Conservation (phyloP, 2,329 filamentous ascomycete genomes). For the Aspergillus fischeri region DNA sequence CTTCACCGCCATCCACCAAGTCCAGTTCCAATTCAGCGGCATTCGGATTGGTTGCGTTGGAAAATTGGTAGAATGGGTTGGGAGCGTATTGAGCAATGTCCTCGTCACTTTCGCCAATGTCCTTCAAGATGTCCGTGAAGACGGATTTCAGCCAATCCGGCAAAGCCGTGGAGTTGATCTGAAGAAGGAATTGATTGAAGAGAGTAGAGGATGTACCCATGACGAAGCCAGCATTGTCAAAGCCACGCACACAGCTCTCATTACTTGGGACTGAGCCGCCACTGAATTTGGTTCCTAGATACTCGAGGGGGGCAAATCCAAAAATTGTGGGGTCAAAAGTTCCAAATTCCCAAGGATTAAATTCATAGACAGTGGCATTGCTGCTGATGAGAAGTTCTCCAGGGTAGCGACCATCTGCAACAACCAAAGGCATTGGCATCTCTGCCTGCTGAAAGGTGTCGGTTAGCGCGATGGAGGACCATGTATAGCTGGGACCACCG, state of each 20-base stretch:
- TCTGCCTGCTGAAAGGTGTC: conserved; percentile 56
- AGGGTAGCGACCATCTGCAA: conserved; percentile 62
- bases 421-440: conserved; percentile 66
- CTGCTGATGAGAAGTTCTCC: conserved; percentile 56
- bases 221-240: conserved; percentile 75
- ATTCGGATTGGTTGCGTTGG: conserved; percentile 56
- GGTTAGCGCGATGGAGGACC: conserved; percentile 67
- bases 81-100: conserved; percentile 70
- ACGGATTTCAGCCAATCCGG: conserved; percentile 49
- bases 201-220: conserved; percentile 81
- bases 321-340: conserved; percentile 67
- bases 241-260: conserved; percentile 67
- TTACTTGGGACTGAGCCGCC: conserved; percentile 54
- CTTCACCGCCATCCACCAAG: conserved; percentile 71
- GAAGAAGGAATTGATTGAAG: conserved; percentile 73
- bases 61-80: conserved; percentile 69
- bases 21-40: conserved; percentile 53
- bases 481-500: conserved; percentile 73
- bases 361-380: conserved; percentile 72
- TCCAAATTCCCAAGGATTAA: conserved; percentile 74
- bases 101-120: conserved; percentile 55
- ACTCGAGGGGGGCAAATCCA: conserved; percentile 66
- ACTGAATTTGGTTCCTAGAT: conserved; percentile 67
- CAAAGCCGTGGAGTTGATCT: conserved; percentile 53
- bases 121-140: conserved; percentile 50